Base-by-base conservation (phyloP, 192 early-diverging fungal species). In the Coemansia aciculifera region DNA sequence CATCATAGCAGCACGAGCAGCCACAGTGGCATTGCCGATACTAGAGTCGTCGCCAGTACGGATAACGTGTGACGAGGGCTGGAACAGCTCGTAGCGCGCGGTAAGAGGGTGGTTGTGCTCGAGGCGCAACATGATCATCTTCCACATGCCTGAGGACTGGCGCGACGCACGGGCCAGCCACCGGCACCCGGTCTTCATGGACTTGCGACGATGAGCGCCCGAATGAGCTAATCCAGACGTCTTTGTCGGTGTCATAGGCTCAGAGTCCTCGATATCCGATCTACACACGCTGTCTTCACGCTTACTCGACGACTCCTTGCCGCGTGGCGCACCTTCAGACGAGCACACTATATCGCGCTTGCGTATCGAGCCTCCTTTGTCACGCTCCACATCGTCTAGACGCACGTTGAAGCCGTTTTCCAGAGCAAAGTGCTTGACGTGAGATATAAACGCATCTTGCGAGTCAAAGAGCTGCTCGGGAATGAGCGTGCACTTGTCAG, bases 261-360 rank as follows among this genome's bases (percentile, higher is more conserved):
- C 63, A 9, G 40, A 64, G 11, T 48, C 64, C n/a, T 65, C 68
- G 38, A 37, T 62, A 29, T 80, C 79, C 3, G 57, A 56, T 3
- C 56, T 59, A 24, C 67, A 46, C 1, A 40, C 67, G 71, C 77
- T 84, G 57, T 75, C 74, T 40, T 84, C 77, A 64, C 71, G 73
- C 73, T 76, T 78, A n/a, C 34, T 12, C 13, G 29, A 12, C 29
- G 69, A 60, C 24, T 84, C 81, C 48, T 79, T 78, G 70, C 77
- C 66, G 54, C 81, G 81, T 19, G 81, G 81, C 51, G 68, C 73
- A 43, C 81, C 81, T 64, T 84, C 81, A 0, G 81, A 72, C 31
- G 81, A 84, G 43, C 81, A 84, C 68, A 84, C 81, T 17, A 84
- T 84, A 73, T 84, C 81, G 70, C 81, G 81, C 59, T 84, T 84